Base-by-base conservation (phyloP, 768 basidiomycete genomes). In the Tephrocybe rancida region DNA sequence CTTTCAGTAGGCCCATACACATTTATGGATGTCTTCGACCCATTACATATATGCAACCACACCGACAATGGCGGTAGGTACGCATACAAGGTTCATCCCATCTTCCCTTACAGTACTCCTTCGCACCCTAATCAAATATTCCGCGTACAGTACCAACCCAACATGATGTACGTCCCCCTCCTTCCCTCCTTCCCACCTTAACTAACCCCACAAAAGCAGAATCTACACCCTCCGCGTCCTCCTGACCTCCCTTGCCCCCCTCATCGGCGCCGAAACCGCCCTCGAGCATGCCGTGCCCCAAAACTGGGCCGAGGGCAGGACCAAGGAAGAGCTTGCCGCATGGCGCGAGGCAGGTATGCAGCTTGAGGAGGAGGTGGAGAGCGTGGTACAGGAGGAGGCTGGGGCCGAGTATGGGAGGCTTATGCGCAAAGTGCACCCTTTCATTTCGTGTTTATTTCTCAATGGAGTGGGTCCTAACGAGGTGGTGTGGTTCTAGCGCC, bases 1-100 rank as follows among this genome's bases (percentile, higher is more conserved):
- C n/a, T n/a, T n/a, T n/a, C n/a, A n/a, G n/a, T n/a, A n/a, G 92
- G 92, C 7, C 95, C 95, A 26, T 97, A 88, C 59, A 90, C 92
- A 0, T 95, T 93, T 72, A 97, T 96, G 95, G 95, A 98, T 64
- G 83, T 94, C 3, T 98, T 89, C 61, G 87, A 96, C 59, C 67
- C 83, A 0, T 72, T 75, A 47, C 95, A 97, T 61, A 87, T 98
- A 49, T 98, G 95, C 74, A 98, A 95, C 61, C 93, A 95, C 67
- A 83, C 84, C 1, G 94, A 97, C 62, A 80, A 82, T 44, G 78
- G 76, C 51, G 90, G 89, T 14, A 79, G 92, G 39, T 95, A 94
- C 61, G 78, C 89, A 1, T 95, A 92, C 71, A 77, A 72, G 58
- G 77, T 77, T 49, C 22, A 56, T 58, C 16, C 62, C 8, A 19